Conservation (phyloP, 2,329 filamentous ascomycete genomes). For the Trematosphaeria pertusa region DNA sequence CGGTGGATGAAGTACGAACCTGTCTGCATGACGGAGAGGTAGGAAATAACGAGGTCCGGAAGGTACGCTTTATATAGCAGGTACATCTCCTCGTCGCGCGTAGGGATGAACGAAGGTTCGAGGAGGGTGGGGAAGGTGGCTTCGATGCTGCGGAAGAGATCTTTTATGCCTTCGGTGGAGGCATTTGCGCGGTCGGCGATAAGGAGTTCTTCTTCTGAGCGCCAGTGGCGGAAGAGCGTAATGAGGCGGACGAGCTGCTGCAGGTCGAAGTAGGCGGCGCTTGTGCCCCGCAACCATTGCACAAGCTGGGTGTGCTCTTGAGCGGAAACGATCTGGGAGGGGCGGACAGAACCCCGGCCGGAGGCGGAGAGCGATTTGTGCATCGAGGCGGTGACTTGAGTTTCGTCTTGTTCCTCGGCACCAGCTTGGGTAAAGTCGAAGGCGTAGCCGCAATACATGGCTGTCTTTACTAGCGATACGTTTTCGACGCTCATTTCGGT, state of each 20-base stretch:
- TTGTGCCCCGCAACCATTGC: conserved; percentile 25
- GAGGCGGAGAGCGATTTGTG: conserved; percentile 27
- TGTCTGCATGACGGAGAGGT: conserved; percentile 80
- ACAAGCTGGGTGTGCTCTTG: conserved; percentile 32
- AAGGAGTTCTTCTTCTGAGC: conserved; percentile 49
- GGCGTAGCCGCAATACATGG: conserved; percentile 48
- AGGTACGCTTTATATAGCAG: conserved; percentile 79
- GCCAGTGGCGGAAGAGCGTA: conserved; percentile 52
- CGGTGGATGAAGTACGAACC: conserved; percentile 76
- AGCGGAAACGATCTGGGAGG: conserved; percentile 26
- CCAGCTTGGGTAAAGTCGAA: conserved; percentile 40
- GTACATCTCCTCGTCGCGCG: conserved; percentile 62
- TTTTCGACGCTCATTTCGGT: conserved; percentile 58
- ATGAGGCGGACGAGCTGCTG: conserved; percentile 53
- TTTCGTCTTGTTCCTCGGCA: conserved; percentile 37
- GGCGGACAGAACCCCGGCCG: conserved; percentile 25
- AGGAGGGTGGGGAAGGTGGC: conserved; percentile 41
- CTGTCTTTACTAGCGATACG: conserved; percentile 51
- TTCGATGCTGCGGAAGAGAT: conserved; percentile 49
- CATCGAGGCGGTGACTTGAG: conserved; percentile 21
- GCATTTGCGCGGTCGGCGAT: conserved; percentile 27
- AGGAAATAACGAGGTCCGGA: conserved; percentile 84
- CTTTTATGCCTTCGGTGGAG: conserved; percentile 43
- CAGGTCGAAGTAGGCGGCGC: conserved; percentile 51
- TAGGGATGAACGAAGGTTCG: conserved; percentile 4